Percentiles rank a stretch among this genome's conserved stretches.
Evolutionary conservation across 2,329 filamentous ascomycete species (phyloP).

Genomic region (Penicillium crustosum): DNA sequence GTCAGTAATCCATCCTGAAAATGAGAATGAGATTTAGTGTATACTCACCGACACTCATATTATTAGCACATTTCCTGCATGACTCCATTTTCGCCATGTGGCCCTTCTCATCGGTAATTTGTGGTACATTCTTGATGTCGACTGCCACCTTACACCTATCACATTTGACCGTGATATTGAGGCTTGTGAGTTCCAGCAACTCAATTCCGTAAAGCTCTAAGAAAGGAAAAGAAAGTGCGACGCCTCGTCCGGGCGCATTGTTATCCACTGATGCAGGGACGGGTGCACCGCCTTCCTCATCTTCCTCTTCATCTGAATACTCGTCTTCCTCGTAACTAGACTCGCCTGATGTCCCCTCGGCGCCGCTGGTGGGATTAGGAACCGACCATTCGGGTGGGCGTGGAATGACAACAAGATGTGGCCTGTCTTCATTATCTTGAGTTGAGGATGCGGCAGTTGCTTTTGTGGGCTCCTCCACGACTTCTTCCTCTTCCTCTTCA

Average conservation of each 20-base stretch:
- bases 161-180: constrained; percentile 74
- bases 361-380: constrained; percentile 34
- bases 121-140: constrained; percentile 67
- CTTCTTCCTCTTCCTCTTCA: constrained; percentile 13
- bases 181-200: constrained; percentile 65
- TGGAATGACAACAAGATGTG: constrained; percentile 70
- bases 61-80: constrained; percentile 57
- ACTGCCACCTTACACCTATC: constrained; percentile 72
- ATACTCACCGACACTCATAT: constrained; percentile 47
- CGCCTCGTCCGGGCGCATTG: constrained; percentile 61
- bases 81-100: constrained; percentile 46
- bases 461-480: constrained; percentile 13
- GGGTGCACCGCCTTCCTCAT: constrained; percentile 41
- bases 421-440: constrained; percentile 48
- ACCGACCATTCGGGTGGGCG: constrained; percentile 74
- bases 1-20: not conserved
- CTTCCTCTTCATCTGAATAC: constrained; percentile 47
- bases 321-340: constrained; percentile 51
- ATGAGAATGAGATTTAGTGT: not conserved
- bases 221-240: constrained; percentile 75
- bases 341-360: constrained; percentile 40
- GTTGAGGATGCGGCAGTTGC: constrained; percentile 6
- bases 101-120: constrained; percentile 48
- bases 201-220: constrained; percentile 77
- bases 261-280: constrained; percentile 36